phyloP scores from a whole-genome alignment of 306 rosid species.

The Chamaecrista fasciculata region DNA sequence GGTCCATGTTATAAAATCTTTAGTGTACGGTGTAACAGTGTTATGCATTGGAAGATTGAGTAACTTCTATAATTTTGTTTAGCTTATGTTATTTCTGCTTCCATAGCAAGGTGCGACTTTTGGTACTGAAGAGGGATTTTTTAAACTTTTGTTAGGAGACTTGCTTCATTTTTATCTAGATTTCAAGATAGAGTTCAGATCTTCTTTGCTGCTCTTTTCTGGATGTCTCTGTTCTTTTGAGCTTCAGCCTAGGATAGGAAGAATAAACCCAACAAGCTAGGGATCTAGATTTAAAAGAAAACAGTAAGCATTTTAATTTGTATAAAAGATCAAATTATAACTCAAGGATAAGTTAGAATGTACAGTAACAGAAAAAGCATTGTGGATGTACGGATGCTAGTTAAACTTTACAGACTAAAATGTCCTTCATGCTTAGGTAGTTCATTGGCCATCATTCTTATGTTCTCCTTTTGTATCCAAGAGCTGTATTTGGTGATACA shows the following conservation, averaged over 20 bases:
- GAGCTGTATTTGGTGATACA: neutral
- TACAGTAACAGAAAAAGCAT: neutral
- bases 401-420: neutral
- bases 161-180: conserved; percentile 34
- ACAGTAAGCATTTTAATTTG: conserved; percentile 36
- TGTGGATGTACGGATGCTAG: conserved; percentile 1
- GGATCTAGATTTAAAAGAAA: conserved; percentile 51
- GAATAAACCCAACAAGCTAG: conserved; percentile 41
- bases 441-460: neutral
- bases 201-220: conserved; percentile 62
- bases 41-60: neutral
- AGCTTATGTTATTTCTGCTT: neutral
- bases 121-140: neutral
- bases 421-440: neutral
- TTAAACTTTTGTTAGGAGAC: neutral
- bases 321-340: conserved; percentile 25
- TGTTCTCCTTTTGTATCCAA: neutral
- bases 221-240: conserved; percentile 76
- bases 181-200: conserved; percentile 49
- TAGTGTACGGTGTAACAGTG: neutral
- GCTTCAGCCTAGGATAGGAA: conserved; percentile 57
- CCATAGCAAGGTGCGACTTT: neutral
- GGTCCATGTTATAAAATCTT: neutral
- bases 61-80: neutral
- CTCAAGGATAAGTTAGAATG: conserved; percentile 4